These are phyloP conservation scores for Coemansia reversa DNA, from an alignment of 192 early-diverging fungal genomes.

Conservation along the genomic window DNA sequence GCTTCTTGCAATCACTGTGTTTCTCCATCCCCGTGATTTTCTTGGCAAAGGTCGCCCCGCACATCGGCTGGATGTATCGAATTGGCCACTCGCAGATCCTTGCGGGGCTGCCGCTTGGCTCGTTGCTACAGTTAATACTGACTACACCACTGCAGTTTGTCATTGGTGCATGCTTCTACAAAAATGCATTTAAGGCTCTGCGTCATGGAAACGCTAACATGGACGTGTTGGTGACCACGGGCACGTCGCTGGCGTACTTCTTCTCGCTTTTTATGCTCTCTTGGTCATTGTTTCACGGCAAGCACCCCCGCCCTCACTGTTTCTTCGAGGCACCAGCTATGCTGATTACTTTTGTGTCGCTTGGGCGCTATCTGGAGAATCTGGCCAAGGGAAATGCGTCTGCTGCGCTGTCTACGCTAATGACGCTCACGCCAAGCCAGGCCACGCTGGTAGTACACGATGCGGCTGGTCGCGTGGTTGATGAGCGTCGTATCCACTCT, in stretches of 20 bases:
- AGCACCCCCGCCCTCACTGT: conserved; percentile 65
- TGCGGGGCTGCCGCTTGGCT: conserved; percentile 65
- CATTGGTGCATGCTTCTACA: conserved; percentile 78
- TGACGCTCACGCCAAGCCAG: conserved; percentile 79
- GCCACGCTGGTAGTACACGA: conserved; percentile 61
- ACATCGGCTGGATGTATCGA: conserved; percentile 22
- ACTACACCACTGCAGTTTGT: conserved; percentile 95
- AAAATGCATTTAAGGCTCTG: conserved; percentile 74
- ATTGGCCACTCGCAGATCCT: conserved; percentile 50
- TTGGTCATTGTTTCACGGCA: conserved; percentile 58
- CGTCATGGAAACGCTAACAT: conserved; percentile 86
- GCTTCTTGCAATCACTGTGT: conserved; percentile 63
- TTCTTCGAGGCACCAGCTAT: conserved; percentile 94
- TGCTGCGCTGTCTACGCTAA: conserved; percentile 80
- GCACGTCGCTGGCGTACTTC: conserved; percentile 80
- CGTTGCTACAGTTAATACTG: conserved; percentile 67
- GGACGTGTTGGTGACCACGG: conserved; percentile 89
- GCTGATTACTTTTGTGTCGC: conserved; percentile 88
- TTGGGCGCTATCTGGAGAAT: conserved; percentile 94
- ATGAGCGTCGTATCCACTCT: conserved; percentile 74
- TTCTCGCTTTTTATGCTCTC: conserved; percentile 80
- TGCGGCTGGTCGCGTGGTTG: conserved; percentile 13
- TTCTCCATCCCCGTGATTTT: conserved; percentile 84
- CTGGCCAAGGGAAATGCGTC: conserved; percentile 93
- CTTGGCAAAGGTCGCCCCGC: conserved; percentile 57